phyloP scores from a whole-genome alignment of 305 asterid species.

The Fraxinus velutina region DNA sequence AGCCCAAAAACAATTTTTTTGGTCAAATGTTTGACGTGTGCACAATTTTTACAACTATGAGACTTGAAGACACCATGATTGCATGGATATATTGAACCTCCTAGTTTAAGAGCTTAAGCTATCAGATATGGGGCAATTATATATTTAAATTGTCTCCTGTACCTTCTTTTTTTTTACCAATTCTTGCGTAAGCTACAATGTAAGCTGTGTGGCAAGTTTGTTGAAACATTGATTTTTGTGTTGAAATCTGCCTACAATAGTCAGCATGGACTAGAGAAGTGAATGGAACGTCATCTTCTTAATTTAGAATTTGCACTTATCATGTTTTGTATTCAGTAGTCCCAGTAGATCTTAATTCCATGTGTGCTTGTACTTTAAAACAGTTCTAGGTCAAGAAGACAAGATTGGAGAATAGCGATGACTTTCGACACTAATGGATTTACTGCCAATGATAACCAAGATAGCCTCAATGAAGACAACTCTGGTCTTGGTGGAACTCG shows the following conservation, averaged over 20 bases:
- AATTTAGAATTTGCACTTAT: neutral
- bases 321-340: neutral
- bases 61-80: neutral
- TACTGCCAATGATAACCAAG: conserved; percentile 52
- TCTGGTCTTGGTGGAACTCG: conserved; percentile 72
- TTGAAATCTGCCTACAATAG: neutral
- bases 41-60: neutral
- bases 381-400: conserved; percentile 39
- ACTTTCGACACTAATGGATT: conserved; percentile 73
- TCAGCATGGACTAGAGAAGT: neutral
- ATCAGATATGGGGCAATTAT: neutral
- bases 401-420: conserved; percentile 42
- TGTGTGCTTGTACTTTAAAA: conserved; percentile 13
- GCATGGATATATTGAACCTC: neutral
- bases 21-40: neutral
- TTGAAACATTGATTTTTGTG: neutral
- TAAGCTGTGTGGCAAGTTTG: neutral
- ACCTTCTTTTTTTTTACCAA: neutral
- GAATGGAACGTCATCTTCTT: neutral
- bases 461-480: conserved; percentile 38
- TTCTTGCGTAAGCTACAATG: neutral
- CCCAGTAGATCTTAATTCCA: neutral
- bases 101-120: neutral
- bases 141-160: no score
- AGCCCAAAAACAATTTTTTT: neutral